These are phyloP conservation scores for Coffea humblotiana DNA, from an alignment of 305 asterid genomes.

Conservation along the genomic window DNA sequence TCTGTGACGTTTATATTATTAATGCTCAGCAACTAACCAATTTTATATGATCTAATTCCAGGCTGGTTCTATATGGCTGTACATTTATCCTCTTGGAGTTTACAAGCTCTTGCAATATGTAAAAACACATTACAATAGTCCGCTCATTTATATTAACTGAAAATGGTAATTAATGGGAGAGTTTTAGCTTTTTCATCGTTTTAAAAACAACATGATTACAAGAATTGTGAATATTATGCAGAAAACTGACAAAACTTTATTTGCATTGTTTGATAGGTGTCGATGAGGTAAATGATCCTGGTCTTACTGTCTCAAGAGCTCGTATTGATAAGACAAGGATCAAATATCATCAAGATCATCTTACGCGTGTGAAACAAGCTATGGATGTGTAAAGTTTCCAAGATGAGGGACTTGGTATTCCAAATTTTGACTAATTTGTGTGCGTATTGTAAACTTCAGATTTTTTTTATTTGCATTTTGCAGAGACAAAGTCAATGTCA, in stretches of 20 bases:
- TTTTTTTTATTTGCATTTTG: background rate
- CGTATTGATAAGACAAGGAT: conserved; percentile 12
- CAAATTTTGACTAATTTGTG: background rate
- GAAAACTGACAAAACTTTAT: too few species aligned
- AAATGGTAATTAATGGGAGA: conserved; percentile 3
- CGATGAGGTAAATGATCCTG: conserved; percentile 13
- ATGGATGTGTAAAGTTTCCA: conserved; percentile 7
- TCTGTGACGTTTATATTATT: too few species aligned
- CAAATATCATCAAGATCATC: conserved; percentile 12
- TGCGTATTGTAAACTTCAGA: background rate
- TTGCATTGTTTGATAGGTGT: background rate
- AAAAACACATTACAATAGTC: conserved; percentile 5
- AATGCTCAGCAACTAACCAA: too few species aligned
- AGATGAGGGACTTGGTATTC: background rate
- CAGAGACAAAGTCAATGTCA: conserved; percentile 5
- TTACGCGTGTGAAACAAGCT: conserved; percentile 11
- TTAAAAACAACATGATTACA: too few species aligned
- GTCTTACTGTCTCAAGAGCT: conserved; percentile 4
- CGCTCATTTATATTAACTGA: conserved; percentile 16
- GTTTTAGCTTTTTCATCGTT: background rate
- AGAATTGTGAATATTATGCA: too few species aligned
- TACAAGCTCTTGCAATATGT: background rate
- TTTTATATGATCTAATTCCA: background rate
- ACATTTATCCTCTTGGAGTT: conserved; percentile 10
- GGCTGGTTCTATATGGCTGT: conserved; percentile 21